Conservation (phyloP, 495 filamentous ascomycete species). For the Daldinia grandis region DNA sequence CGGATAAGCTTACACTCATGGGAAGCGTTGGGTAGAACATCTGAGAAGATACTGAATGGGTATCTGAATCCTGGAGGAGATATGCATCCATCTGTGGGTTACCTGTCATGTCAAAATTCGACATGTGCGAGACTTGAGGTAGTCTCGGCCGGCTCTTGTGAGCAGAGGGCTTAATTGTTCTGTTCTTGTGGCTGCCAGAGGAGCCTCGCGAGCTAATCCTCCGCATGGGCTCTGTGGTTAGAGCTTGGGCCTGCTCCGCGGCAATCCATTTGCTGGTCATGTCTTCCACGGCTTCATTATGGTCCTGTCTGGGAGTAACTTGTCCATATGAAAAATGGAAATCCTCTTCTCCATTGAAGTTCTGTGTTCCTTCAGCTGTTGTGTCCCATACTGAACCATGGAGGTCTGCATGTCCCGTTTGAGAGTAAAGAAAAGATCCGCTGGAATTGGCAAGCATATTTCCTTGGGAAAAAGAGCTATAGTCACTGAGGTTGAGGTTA, state of each 20-base stretch:
- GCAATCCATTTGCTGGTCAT: constrained; percentile 55
- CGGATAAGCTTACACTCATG: constrained; percentile 48
- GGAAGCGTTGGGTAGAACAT: constrained; percentile 52
- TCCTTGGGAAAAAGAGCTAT: constrained; percentile 57
- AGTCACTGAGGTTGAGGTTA: constrained; percentile 61
- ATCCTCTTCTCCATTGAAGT: constrained; percentile 62
- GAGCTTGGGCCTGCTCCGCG: constrained; percentile 42
- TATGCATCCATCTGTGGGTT: constrained; percentile 58
- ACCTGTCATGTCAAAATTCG: constrained; percentile 60
- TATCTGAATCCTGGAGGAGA: constrained; percentile 57
- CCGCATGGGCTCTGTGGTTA: constrained; percentile 58
- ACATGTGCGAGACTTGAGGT: constrained; percentile 56
- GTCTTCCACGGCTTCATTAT: constrained; percentile 56
- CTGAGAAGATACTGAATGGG: constrained; percentile 54
- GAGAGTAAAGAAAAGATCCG: constrained; percentile 62
- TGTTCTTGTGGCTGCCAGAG: constrained; percentile 57
- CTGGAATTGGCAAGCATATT: constrained; percentile 58
- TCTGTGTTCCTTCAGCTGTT: constrained; percentile 62
- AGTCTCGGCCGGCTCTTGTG: constrained; percentile 57
- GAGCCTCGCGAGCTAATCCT: constrained; percentile 58
- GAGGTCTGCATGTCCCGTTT: constrained; percentile 62
- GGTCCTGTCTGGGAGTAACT: constrained; percentile 60
- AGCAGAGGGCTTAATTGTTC: constrained; percentile 54
- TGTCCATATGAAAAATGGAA: constrained; percentile 59
- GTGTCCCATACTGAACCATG: constrained; percentile 60